Percentiles rank a stretch among this genome's conserved stretches.
phyloP scores from a whole-genome alignment of 2,329 filamentous ascomycete species.

The Ascocoryne sarcoides region DNA sequence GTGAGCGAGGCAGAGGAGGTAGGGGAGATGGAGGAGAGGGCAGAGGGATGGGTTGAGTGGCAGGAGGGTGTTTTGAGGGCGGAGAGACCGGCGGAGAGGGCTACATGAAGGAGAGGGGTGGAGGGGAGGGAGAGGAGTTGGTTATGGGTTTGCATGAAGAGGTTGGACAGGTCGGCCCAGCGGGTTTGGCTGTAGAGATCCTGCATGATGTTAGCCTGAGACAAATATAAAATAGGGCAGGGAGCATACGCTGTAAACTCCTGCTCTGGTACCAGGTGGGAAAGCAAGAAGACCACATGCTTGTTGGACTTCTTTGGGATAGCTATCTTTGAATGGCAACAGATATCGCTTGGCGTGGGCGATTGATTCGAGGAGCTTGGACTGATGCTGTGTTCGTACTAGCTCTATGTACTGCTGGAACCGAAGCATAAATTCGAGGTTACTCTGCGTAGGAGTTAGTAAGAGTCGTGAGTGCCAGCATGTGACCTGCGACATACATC shows the following conservation, averaged over 20 bases:
- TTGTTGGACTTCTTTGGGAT: slow-evolving; percentile 58
- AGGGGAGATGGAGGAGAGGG: slow-evolving; percentile 21
- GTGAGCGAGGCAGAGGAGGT: slow-evolving; percentile 27
- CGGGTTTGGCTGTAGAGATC: slow-evolving; percentile 64
- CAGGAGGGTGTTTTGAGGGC: slow-evolving; percentile 94
- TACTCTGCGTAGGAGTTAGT: slow-evolving; percentile 44
- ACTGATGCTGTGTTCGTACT: slow-evolving; percentile 55
- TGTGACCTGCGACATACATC: slow-evolving; percentile 44
- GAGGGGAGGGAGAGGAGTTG: slow-evolving; percentile 73
- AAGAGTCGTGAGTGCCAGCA: slow-evolving; percentile 4
- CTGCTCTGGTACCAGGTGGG: slow-evolving; percentile 48
- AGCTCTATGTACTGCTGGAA: slow-evolving; percentile 94
- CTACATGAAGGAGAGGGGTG: slow-evolving; percentile 79
- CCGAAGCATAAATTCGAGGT: slow-evolving; percentile 85
- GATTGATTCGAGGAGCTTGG: slow-evolving; percentile 67
- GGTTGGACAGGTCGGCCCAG: slow-evolving; percentile 66
- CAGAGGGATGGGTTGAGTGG: slow-evolving; percentile 45
- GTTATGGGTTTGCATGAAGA: slow-evolving; percentile 84
- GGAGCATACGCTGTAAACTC: slow-evolving; percentile 39
- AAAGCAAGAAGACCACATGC: slow-evolving; percentile 78
- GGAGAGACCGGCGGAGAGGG: slow-evolving; percentile 81
- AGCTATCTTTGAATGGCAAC: slow-evolving; percentile 57
- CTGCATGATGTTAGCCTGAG: slow-evolving; percentile 30
- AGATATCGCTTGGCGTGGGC: slow-evolving; percentile 77
- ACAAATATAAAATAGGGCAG: neutral